Conservation (phyloP, 306 rosid species). For the Delonix regia region DNA sequence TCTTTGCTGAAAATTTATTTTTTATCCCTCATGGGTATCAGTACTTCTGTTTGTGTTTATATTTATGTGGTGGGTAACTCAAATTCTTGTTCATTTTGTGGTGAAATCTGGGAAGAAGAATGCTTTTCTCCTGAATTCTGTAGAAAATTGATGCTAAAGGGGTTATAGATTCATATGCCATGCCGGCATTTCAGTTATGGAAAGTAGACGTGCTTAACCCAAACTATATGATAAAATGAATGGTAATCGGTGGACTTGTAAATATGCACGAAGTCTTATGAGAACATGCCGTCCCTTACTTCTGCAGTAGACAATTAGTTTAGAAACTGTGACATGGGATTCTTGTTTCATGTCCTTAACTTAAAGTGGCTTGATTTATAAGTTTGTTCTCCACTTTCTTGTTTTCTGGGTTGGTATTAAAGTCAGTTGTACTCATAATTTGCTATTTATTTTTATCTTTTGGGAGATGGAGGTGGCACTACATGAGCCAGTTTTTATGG, state of each 20-base stretch:
- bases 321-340: not conserved
- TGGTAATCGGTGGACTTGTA: not conserved
- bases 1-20: not conserved
- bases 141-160: not conserved
- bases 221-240: not conserved
- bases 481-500: not conserved
- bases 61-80: not conserved
- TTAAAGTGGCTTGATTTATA: not conserved
- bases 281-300: not conserved
- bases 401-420: not conserved
- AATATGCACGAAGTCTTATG: not conserved
- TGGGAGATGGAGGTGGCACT: not conserved
- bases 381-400: not conserved
- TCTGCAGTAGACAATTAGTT: not conserved
- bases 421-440: not conserved
- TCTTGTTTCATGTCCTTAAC: not conserved
- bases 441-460: conserved; percentile 3
- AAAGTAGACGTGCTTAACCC: not conserved
- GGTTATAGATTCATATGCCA: conserved; percentile 14
- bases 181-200: not conserved
- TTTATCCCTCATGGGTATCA: conserved; percentile 6
- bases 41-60: not conserved
- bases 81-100: not conserved
- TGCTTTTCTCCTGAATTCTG: not conserved
- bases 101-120: not conserved